These are phyloP conservation scores for Mycena rosella DNA, from an alignment of 768 basidiomycete species.

Conservation along the genomic window DNA sequence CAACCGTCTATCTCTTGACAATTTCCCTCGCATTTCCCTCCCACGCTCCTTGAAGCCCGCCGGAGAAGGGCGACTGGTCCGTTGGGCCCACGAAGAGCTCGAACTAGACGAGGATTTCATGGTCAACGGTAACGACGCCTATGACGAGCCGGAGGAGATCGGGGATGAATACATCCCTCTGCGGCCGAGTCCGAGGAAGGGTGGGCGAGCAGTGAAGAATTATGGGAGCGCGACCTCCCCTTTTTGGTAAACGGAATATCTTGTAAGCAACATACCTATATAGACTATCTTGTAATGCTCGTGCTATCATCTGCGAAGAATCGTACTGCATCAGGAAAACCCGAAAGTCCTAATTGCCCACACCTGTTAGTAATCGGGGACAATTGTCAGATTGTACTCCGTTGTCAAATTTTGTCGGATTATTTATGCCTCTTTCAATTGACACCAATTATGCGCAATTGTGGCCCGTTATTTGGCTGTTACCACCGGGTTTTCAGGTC, in stretches of 20 bases:
- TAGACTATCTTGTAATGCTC: constrained; percentile 6
- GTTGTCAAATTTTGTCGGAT: no score
- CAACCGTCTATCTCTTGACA: constrained; percentile 11
- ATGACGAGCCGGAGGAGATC: constrained; percentile 45
- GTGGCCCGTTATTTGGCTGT: no score
- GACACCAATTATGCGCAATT: no score
- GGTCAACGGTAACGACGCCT: constrained; percentile 54
- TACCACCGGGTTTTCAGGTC: no score
- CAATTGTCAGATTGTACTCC: no score
- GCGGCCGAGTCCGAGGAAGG: constrained; percentile 47
- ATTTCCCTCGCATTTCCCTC: constrained; percentile 17
- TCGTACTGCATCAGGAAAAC: no score
- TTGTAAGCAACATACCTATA: constrained; percentile 2
- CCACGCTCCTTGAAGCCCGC: constrained; percentile 28
- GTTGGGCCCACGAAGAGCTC: constrained; percentile 64
- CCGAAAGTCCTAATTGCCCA: no score
- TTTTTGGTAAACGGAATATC: constrained; percentile 23
- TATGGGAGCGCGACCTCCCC: constrained; percentile 36
- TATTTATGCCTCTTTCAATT: no score
- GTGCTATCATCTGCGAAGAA: not conserved
- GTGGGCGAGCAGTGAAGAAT: constrained; percentile 26
- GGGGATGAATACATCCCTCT: constrained; percentile 62
- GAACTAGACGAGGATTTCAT: constrained; percentile 56
- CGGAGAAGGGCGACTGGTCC: constrained; percentile 56
- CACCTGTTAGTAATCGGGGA: no score